Evolutionary conservation across 768 basidiomycete genomes (phyloP).

Genomic region (Rossbeevera mucosa): DNA sequence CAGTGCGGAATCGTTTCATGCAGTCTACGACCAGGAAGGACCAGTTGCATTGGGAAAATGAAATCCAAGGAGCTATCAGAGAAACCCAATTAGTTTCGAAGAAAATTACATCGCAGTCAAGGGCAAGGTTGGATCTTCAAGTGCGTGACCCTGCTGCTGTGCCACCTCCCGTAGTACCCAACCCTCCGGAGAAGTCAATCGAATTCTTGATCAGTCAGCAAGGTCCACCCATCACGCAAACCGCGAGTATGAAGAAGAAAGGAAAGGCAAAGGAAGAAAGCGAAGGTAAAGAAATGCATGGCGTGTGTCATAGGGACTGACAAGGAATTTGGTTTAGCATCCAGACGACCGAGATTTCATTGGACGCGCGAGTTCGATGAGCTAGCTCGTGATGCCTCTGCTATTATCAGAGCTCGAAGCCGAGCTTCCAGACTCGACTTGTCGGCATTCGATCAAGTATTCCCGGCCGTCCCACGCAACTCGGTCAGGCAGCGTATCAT

Average conservation of each 20-base stretch:
- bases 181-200: slow-evolving; percentile 48
- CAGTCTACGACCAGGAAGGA: slow-evolving; percentile 52
- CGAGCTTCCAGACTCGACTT: slow-evolving; percentile 62
- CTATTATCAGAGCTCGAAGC: slow-evolving; percentile 77
- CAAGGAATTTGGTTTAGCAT: slow-evolving; percentile 8
- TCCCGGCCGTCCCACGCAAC: slow-evolving; percentile 70
- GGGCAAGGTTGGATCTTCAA: slow-evolving; percentile 8
- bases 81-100: slow-evolving; percentile 50
- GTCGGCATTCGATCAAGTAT: slow-evolving; percentile 71
- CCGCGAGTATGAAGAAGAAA: slow-evolving; percentile 34
- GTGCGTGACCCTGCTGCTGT: slow-evolving; percentile 6
- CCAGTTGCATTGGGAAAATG: slow-evolving; percentile 56
- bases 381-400: slow-evolving; percentile 77
- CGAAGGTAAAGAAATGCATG: slow-evolving; percentile 26
- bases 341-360: slow-evolving; percentile 64
- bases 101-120: slow-evolving; percentile 38
- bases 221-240: slow-evolving; percentile 38
- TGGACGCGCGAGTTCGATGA: slow-evolving; percentile 91
- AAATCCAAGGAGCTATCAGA: slow-evolving; percentile 51
- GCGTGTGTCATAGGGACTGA: background rate
- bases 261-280: slow-evolving; percentile 25
- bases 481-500: slow-evolving; percentile 66
- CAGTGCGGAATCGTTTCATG: slow-evolving; percentile 54
- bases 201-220: slow-evolving; percentile 48
- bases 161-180: slow-evolving; percentile 39